Evolutionary conservation across 805 yeast genomes (phyloP), one percentile per base, ranked within the genome.

Genomic region (Lachancea dasiensis): DNA sequence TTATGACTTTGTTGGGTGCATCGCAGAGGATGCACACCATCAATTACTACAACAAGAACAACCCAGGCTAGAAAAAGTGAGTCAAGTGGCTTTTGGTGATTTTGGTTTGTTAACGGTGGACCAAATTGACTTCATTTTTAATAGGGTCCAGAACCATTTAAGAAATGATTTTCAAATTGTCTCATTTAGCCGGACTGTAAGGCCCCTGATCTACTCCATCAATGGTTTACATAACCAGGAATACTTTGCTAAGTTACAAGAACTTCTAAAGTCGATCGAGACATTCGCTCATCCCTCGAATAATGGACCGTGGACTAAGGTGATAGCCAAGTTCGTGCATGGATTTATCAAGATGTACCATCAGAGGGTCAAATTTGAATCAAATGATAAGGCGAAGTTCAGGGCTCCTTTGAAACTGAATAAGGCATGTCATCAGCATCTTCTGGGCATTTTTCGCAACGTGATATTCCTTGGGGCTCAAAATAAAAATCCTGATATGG

Each of bases 221-320:
- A 69, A 71, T 14, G 81, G 85, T 0, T 60, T 69, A 3, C 48
- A 55, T 25, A 64, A 69, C 9, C 70, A 59, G 2, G 66, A 56
- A 14, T 67, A 79, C 16, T 55, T 81, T 47, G 73, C 68, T 13
- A 65, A 70, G 34, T 51, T 89, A 4, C 64, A 66, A 16, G 69
- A 76, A 0, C 63, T 84, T 19, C 49, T 82, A n/a, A 77, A 77
- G 38, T 77, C 95, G 0, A 65, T 87, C 5, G 81, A 75, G 44
- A 84, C 95, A 14, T 85, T 81, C 60, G 79, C 79, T 3, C 97
- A 92, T 58, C 98, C 98, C 5, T 87, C 97, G 0, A 89, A 89
- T 56, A 60, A 69, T n/a, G 97, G 96, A 0, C 70, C 72, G n/a
- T 89, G 97, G 97, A 73, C 95, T 0, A 60, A 71, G 19, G 65